Percentiles rank a stretch among this genome's conserved stretches.
phyloP scores from a whole-genome alignment of 2,329 filamentous ascomycete genomes.

The Curvularia lunata region DNA sequence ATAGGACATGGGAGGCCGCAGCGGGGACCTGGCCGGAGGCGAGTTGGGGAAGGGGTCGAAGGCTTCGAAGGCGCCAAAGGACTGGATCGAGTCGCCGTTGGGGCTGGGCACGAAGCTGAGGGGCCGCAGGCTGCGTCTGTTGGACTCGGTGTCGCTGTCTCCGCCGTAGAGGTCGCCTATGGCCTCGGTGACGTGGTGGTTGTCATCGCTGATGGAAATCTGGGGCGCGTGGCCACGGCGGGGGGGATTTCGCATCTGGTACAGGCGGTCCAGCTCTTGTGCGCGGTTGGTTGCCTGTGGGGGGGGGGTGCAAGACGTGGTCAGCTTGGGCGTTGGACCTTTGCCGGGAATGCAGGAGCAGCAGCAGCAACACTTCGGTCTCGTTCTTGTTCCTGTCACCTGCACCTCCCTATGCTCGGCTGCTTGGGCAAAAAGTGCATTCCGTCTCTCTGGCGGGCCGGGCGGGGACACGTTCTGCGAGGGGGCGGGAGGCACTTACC shows the following conservation, averaged over 20 bases:
- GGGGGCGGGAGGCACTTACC: constrained; percentile 24
- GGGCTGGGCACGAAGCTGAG: constrained; percentile 74
- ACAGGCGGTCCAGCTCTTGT: constrained; percentile 55
- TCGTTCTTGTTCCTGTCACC: neutral
- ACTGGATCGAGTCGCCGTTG: constrained; percentile 57
- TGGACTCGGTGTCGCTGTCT: constrained; percentile 66
- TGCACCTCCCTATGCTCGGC: neutral
- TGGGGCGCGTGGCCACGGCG: constrained; percentile 65
- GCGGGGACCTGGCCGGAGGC: constrained; percentile 53
- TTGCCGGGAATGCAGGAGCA: constrained; percentile 11
- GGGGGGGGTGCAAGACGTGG: constrained; percentile 26
- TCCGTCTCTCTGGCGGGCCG: neutral
- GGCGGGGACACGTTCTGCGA: neutral
- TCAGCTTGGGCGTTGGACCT: constrained; percentile 33
- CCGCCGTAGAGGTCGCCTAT: constrained; percentile 91
- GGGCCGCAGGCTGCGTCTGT: constrained; percentile 66
- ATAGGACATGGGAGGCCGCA: constrained; percentile 40
- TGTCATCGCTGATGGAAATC: constrained; percentile 81
- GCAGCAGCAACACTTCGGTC: neutral
- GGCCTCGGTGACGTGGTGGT: constrained; percentile 91
- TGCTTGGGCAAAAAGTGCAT: neutral
- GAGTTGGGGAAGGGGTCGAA: constrained; percentile 43
- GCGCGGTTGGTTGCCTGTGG: constrained; percentile 51
- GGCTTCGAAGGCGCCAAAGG: constrained; percentile 32
- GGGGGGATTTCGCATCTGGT: constrained; percentile 59